Evolutionary conservation across 805 yeast genomes (phyloP), one percentile per base, ranked within the genome.

Genomic region (Maudiozyma serrabonitensis): DNA sequence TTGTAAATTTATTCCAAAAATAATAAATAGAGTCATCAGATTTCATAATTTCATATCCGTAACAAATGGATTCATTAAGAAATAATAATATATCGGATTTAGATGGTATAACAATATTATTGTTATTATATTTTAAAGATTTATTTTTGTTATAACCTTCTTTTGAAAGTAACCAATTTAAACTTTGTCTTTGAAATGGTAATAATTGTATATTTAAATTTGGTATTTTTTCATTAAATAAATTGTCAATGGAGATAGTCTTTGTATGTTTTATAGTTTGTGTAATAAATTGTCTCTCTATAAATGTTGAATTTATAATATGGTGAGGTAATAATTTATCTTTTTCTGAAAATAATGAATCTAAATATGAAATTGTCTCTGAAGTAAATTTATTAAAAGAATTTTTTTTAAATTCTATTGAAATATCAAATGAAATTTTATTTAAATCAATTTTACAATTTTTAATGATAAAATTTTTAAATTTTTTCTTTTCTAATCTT

Each of bases 1-100:
- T 61, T 1, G 69, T 67, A 42, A 63, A 62, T 50, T 61, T 67
- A 46, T 67, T 67, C 67, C 69, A 66, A 44, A 58, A 60, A 1
- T 38, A 18, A 12, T 45, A 21, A n/a, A 25, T 16, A 8, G 26
- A 6, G 6, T 16, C 9, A 5, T 18, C 19, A 31, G 25, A 8
- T 4, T 54, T 43, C 15, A 63, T 51, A 19, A 51, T 26, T 43
- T 57, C 62, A 50, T 65, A 65, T 4, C 69, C 69, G 47, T 49
- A 64, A 6, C 64, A 59, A 4, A 64, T 52, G 25, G 53, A 46
- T 9, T 49, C 51, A 47, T 64, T 64, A 12, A 63, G 43, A 45
- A 62, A 59, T 6, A 45, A 42, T n/a, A 46, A 43, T 23, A 59
- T 34, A n/a, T 54, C 50, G 8, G 4, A 34, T 11, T 15, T 12